Base-by-base conservation (phyloP, 441 rosid species). In the Croton laevigatus region DNA sequence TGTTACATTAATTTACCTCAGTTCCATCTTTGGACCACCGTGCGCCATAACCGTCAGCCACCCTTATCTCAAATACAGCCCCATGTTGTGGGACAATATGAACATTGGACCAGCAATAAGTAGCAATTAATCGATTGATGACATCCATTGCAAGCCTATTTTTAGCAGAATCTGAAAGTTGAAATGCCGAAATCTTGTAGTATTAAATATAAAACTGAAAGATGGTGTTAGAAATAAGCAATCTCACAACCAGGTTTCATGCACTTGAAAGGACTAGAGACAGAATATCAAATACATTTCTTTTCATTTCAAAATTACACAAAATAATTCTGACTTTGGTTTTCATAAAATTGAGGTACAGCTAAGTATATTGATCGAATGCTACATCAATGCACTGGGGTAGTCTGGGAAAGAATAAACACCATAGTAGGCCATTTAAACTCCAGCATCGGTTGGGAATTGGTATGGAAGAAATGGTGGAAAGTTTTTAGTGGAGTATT, bases 1-100 rank as follows among this genome's bases (percentile, higher is more conserved):
- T 14, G 12, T 51, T 14, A 52, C 62, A 65, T 36, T 57, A 38
- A 36, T 46, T 72, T 88, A 90, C 98, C 90, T 87, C 83, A 38
- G 81, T 73, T 70, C 96, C 91, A 80, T 90, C 91, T 61, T 53
- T 74, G 32, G 91, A 87, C 93, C 94, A 92, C 65, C 89, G 80
- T 46, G 88, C 96, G 61, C 93, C 94, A 55, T 85, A 90, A 58
- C 91, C 94, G 58, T 85, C 82, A 75, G 73, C 79, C 66, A 78
- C 84, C 73, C 98, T 77, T 73, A 89, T 84, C 86, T 89, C 94
- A 37, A 86, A 89, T 63, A 90, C 90, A 72, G 71, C 79, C 37
- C 94, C 91, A 37, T 84, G 91, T 19, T 83, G 89, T 70, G 83
- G 88, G 77, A 85, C 86, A 11, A 81, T 76, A 78, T 87, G 88